Percentiles rank a stretch among this genome's conserved stretches.
Conservation (phyloP, 257 asterid species). For the Thymus mandschuricus region DNA sequence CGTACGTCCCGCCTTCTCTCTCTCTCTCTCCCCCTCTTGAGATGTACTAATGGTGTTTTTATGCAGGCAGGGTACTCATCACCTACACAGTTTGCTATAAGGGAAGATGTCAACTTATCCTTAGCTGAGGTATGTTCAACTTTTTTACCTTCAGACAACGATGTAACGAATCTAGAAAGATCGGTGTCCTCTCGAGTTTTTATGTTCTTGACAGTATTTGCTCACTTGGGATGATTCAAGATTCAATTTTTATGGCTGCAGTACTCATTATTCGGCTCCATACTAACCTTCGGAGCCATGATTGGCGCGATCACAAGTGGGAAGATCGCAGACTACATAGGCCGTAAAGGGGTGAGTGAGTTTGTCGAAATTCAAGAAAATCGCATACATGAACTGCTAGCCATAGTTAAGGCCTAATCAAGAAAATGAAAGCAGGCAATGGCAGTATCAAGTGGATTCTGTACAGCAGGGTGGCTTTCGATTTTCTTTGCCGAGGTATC, state of each 20-base stretch:
- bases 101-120: slow-evolving; percentile 69
- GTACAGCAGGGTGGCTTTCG: slow-evolving; percentile 85
- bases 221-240: neutral
- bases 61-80: slow-evolving; percentile 93
- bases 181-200: neutral
- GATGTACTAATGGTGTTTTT: slow-evolving; percentile 7
- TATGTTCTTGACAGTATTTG: neutral
- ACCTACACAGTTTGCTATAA: slow-evolving; percentile 83
- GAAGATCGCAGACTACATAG: slow-evolving; percentile 74
- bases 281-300: slow-evolving; percentile 94
- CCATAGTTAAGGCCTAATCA: neutral
- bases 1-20: slow-evolving; percentile 40
- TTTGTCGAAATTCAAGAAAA: neutral
- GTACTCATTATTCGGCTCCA: slow-evolving; percentile 94
- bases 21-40: neutral
- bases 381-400: slow-evolving; percentile 1
- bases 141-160: neutral
- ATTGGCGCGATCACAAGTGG: slow-evolving; percentile 94
- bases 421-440: slow-evolving; percentile 67
- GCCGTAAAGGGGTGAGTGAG: slow-evolving; percentile 85
- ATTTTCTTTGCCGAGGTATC: slow-evolving; percentile 85
- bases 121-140: slow-evolving; percentile 73
- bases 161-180: neutral
- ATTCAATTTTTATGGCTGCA: slow-evolving; percentile 35
- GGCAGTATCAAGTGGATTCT: slow-evolving; percentile 71